These are phyloP conservation scores for Aquilaria agallochum DNA, from an alignment of 441 rosid species.

Conservation along the genomic window DNA sequence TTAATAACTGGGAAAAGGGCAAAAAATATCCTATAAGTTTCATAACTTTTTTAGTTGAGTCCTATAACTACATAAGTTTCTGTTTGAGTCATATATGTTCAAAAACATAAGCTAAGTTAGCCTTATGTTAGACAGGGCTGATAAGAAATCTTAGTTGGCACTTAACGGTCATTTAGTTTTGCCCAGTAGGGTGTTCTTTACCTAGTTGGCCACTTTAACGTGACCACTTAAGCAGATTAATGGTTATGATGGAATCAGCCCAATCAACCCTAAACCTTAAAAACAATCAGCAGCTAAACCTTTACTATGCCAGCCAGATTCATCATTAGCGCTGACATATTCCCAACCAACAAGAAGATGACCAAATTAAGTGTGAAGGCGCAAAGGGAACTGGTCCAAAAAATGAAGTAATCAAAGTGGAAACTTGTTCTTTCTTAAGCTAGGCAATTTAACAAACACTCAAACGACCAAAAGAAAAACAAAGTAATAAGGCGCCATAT, in stretches of 20 bases:
- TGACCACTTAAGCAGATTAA: conserved; percentile 57
- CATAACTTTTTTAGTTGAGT: too few species aligned
- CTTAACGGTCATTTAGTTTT: too few species aligned
- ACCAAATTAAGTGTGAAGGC: conserved; percentile 50
- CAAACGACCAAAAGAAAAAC: conserved; percentile 35
- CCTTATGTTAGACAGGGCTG: too few species aligned
- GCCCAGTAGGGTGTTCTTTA: too few species aligned
- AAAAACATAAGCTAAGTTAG: too few species aligned
- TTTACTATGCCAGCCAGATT: conserved; percentile 54
- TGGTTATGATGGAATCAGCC: conserved; percentile 34
- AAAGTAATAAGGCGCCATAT: conserved; percentile 49
- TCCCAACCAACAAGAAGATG: conserved; percentile 43
- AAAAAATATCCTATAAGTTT: too few species aligned
- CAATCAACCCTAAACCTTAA: conserved; percentile 49
- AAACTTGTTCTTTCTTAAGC: conserved; percentile 31
- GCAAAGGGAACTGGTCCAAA: conserved; percentile 40
- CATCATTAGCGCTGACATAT: conserved; percentile 51
- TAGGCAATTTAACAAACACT: conserved; percentile 32
- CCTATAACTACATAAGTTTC: too few species aligned
- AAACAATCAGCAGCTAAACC: conserved; percentile 53
- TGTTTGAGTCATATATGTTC: too few species aligned
- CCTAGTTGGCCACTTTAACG: conserved; percentile 16
- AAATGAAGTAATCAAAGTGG: conserved; percentile 36
- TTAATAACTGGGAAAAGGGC: too few species aligned
- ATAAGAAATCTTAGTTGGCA: too few species aligned